These are phyloP conservation scores for Theobroma cacao DNA, from an alignment of 345 rosid species.

Conservation along the genomic window DNA sequence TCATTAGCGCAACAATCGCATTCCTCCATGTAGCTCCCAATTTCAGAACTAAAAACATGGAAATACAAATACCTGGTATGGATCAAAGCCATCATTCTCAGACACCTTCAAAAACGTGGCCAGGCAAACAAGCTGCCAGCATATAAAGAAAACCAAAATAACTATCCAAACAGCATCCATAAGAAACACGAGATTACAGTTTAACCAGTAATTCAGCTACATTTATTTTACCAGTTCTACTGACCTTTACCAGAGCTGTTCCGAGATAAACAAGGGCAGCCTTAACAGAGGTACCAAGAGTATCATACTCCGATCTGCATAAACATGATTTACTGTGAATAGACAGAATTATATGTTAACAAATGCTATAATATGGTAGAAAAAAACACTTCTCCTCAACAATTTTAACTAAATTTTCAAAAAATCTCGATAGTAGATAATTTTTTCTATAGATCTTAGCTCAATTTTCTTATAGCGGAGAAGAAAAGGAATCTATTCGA, in stretches of 20 bases:
- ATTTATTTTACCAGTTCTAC: not conserved
- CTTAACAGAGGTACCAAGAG: slow-evolving; percentile 90
- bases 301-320: slow-evolving; percentile 89
- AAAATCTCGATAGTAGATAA: not conserved
- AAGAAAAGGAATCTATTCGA: not conserved
- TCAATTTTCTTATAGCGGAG: not conserved
- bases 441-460: not conserved
- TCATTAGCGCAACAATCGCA: not conserved
- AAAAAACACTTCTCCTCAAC: not conserved
- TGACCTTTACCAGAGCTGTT: slow-evolving; percentile 87
- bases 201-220: not conserved
- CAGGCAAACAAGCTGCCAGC: slow-evolving; percentile 85
- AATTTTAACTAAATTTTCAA: slow-evolving; percentile 2
- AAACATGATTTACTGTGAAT: not conserved
- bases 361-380: not conserved
- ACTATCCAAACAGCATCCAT: not conserved
- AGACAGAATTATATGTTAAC: not conserved
- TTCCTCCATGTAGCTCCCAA: not conserved
- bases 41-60: not conserved
- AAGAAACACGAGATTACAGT: not conserved
- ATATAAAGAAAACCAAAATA: not conserved
- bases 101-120: slow-evolving; percentile 94
- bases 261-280: slow-evolving; percentile 90
- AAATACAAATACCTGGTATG: slow-evolving; percentile 68
- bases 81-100: slow-evolving; percentile 83